A percentile compares a stretch with the other conserved stretches of the same genome.
phyloP scores from a whole-genome alignment of 257 asterid species.

The Nicotiana paniculata region DNA sequence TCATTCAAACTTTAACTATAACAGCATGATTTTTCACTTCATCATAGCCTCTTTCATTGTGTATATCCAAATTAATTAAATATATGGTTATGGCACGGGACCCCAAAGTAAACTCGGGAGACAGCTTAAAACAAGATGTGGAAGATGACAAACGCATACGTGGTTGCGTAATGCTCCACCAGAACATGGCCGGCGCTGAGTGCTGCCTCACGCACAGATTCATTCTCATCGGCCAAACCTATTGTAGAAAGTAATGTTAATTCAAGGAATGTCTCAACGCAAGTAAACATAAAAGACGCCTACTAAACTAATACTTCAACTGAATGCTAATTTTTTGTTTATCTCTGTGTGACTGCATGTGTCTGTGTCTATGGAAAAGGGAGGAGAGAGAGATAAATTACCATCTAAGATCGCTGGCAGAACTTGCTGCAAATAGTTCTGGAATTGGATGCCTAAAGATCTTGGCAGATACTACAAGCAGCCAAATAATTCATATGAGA shows the following conservation, averaged over 20 bases:
- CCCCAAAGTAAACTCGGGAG: not conserved
- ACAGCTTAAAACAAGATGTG: not conserved
- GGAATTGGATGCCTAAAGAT: slow-evolving; percentile 91
- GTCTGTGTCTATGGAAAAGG: not conserved
- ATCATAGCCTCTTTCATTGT: not conserved
- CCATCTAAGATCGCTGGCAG: slow-evolving; percentile 96
- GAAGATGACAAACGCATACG: slow-evolving; percentile 42
- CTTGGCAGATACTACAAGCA: slow-evolving; percentile 81
- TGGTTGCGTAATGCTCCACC: slow-evolving; percentile 95
- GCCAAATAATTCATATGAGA: not conserved
- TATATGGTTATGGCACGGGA: not conserved
- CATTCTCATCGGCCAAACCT: slow-evolving; percentile 99
- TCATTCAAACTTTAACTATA: not conserved
- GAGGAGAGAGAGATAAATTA: slow-evolving; percentile 12
- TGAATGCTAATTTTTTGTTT: not conserved
- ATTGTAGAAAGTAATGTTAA: slow-evolving; percentile 18
- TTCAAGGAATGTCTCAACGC: not conserved
- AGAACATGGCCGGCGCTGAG: slow-evolving; percentile 98
- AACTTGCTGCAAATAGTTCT: slow-evolving; percentile 93
- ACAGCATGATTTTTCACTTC: not conserved
- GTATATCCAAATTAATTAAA: not conserved
- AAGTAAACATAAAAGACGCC: not conserved
- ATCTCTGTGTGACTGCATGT: not conserved
- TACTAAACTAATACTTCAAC: not conserved
- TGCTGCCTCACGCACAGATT: slow-evolving; percentile 98